Conservation (phyloP, 345 rosid species). For the Balakata baccata region DNA sequence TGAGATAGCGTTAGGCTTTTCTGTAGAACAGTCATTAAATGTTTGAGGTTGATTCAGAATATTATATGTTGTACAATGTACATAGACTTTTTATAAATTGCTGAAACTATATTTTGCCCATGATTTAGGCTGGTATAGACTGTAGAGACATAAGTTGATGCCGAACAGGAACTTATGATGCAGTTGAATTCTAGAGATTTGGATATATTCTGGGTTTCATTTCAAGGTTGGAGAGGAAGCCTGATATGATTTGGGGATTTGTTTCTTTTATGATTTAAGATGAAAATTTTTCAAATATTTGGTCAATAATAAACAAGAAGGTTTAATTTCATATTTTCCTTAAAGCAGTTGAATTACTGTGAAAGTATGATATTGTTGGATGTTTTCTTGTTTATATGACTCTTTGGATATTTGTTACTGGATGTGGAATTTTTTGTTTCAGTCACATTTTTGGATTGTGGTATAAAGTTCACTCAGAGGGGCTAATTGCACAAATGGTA, state of each 20-base stretch:
- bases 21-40: background rate
- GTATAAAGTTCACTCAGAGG: background rate
- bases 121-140: conserved; percentile 3
- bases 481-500: too few species aligned
- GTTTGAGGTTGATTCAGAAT: background rate
- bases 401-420: background rate
- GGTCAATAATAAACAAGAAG: background rate
- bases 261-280: background rate
- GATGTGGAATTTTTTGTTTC: background rate
- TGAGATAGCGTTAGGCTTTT: background rate
- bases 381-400: background rate
- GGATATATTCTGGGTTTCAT: background rate
- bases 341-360: background rate
- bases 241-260: background rate
- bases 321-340: background rate
- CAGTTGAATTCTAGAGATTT: background rate
- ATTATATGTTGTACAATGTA: background rate
- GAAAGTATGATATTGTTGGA: background rate
- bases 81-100: background rate
- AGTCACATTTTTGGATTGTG: background rate
- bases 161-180: background rate
- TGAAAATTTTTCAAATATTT: background rate
- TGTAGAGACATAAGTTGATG: background rate
- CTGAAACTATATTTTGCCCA: background rate
- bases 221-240: background rate